Evolutionary conservation across 257 asterid species (phyloP).

Genomic region (Ophiorrhiza pumila): DNA sequence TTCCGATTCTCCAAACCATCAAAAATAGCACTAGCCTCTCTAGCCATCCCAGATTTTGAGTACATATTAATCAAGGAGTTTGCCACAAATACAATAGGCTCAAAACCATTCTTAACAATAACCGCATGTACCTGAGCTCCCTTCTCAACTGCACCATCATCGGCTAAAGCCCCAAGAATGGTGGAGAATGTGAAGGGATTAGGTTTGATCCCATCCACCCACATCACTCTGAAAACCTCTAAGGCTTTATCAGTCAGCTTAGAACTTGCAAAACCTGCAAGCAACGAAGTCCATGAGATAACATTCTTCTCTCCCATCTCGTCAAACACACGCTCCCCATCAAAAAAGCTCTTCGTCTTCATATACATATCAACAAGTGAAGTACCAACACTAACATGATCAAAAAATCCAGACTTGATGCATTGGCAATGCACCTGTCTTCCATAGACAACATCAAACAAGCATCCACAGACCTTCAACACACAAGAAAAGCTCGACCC

Average conservation of each 20-base stretch:
- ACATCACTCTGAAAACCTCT: conserved; percentile 50
- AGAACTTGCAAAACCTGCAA: conserved; percentile 58
- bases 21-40: conserved; percentile 62
- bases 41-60: conserved; percentile 67
- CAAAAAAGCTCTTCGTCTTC: conserved; percentile 47
- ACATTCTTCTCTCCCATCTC: conserved; percentile 72
- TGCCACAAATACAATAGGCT: conserved; percentile 51
- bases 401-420: conserved; percentile 57
- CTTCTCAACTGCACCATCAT: conserved; percentile 36
- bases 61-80: conserved; percentile 79
- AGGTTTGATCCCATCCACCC: conserved; percentile 52
- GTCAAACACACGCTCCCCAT: conserved; percentile 61
- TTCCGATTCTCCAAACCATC: conserved; percentile 43
- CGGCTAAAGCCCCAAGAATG: conserved; percentile 75
- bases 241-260: conserved; percentile 41
- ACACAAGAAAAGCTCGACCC: conserved; percentile 65
- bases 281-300: conserved; percentile 86
- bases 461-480: conserved; percentile 60
- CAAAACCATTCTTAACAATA: conserved; percentile 62
- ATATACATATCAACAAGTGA: conserved; percentile 78
- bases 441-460: conserved; percentile 41
- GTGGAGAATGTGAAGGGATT: conserved; percentile 79
- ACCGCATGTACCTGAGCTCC: conserved; percentile 68
- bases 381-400: conserved; percentile 79
- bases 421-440: conserved; percentile 72